Conservation (phyloP, 768 basidiomycete species). For the Mycena haematopus region DNA sequence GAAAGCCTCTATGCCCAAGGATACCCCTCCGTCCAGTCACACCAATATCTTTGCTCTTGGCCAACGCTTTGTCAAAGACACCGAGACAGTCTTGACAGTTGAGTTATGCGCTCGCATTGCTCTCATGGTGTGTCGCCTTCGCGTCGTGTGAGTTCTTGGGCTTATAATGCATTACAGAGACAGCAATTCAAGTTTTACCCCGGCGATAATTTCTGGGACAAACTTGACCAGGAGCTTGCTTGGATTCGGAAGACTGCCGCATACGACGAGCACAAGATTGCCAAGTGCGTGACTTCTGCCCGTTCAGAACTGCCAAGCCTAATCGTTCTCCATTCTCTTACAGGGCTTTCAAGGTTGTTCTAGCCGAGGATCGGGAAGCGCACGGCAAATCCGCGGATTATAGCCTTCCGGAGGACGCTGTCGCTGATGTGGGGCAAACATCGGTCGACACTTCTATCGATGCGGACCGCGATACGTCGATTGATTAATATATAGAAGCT, state of each 20-base stretch:
- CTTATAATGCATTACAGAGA: not conserved
- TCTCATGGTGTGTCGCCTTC: conserved; percentile 5
- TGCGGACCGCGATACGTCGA: not conserved
- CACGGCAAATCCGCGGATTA: conserved; percentile 4
- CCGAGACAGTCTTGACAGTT: not conserved
- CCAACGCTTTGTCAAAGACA: conserved; percentile 10
- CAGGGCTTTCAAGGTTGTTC: not conserved
- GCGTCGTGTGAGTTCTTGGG: too few relatives aligned
- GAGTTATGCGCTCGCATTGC: conserved; percentile 7
- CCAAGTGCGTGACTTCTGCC: conserved; percentile 8
- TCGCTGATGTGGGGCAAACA: not conserved
- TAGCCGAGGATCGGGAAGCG: not conserved
- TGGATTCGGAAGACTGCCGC: not conserved
- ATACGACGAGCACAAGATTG: not conserved
- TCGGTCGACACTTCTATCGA: not conserved
- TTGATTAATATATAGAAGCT: not conserved
- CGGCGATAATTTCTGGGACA: conserved; percentile 3
- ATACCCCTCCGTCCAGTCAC: not conserved
- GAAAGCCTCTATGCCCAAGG: not conserved
- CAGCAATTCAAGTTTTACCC: not conserved
- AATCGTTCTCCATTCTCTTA: too few relatives aligned
- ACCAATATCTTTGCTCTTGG: conserved; percentile 3
- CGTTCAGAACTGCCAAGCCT: too few relatives aligned
- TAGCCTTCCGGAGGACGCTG: not conserved
- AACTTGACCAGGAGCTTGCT: not conserved